Percentiles rank a stretch among this genome's conserved stretches.
Evolutionary conservation across 23 red algal species (phyloP).

Genomic region (Chondrus crispus): DNA sequence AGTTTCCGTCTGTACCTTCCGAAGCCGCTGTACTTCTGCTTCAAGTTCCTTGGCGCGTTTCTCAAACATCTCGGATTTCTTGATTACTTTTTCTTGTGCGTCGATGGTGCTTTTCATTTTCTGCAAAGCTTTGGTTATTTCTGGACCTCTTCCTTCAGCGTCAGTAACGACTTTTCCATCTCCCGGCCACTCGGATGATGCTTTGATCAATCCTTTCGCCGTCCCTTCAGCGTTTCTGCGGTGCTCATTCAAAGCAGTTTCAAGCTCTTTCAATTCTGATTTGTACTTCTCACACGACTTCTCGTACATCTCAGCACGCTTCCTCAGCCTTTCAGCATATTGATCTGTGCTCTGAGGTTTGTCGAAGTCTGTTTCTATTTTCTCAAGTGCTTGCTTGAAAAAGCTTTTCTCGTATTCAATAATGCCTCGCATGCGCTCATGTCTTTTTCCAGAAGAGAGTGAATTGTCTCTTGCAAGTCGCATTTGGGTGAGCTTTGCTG

Average conservation of each 20-base stretch:
- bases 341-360: neutral
- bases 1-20: neutral
- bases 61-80: neutral
- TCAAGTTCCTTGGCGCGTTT: neutral
- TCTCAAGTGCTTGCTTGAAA: neutral
- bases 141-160: constrained; percentile 2
- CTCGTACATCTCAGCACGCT: neutral
- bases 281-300: neutral
- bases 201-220: too few species aligned
- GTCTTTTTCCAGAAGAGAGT: neutral
- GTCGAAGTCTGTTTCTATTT: neutral
- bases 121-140: neutral
- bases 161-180: too few species aligned
- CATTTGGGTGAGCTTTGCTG: neutral
- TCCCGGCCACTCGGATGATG: too few species aligned
- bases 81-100: neutral
- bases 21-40: neutral
- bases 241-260: too few species aligned
- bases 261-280: too few species aligned
- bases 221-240: too few species aligned
- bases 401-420: neutral
- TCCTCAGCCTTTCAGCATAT: neutral
- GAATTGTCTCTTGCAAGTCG: neutral
- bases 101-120: neutral
- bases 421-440: neutral